These are phyloP conservation scores for Colletotrichum destructivum DNA, from an alignment of 2,329 filamentous ascomycete genomes.

Conservation along the genomic window DNA sequence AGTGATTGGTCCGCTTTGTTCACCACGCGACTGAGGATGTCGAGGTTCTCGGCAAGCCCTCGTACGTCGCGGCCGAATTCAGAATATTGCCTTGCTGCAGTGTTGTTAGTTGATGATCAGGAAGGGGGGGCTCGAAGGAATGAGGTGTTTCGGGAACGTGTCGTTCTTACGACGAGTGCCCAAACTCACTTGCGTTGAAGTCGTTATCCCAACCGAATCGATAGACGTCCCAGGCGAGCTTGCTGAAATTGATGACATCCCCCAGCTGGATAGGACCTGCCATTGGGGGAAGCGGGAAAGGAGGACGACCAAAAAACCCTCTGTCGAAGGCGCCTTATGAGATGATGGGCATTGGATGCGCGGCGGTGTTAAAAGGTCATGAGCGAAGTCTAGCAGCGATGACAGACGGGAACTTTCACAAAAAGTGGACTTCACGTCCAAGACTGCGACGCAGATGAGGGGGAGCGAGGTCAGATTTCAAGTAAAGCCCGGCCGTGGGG, in stretches of 20 bases:
- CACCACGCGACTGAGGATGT: slow-evolving; percentile 50
- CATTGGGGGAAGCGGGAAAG: slow-evolving; percentile 24
- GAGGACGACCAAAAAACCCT: neutral
- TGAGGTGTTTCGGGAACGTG: no score
- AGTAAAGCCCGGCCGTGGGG: slow-evolving; percentile 21
- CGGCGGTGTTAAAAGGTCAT: slow-evolving; percentile 9
- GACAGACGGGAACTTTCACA: slow-evolving; percentile 22
- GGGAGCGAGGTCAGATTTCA: slow-evolving; percentile 20
- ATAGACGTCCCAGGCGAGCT: slow-evolving; percentile 53
- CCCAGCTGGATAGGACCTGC: slow-evolving; percentile 47
- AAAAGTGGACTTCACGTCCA: slow-evolving; percentile 29
- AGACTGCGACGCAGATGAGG: slow-evolving; percentile 17
- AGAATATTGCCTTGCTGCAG: slow-evolving; percentile 49
- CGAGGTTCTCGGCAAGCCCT: slow-evolving; percentile 50
- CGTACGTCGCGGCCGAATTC: slow-evolving; percentile 52
- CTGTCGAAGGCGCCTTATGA: slow-evolving; percentile 18
- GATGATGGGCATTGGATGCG: slow-evolving; percentile 22
- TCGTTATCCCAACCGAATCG: slow-evolving; percentile 51
- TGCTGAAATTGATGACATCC: slow-evolving; percentile 51
- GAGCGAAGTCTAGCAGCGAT: slow-evolving; percentile 1
- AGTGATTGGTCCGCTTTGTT: slow-evolving; percentile 48
- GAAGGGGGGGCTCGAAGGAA: neutral
- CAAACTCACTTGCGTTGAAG: slow-evolving; percentile 51
- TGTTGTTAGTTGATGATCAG: neutral
- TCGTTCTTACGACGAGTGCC: neutral